Evolutionary conservation across 768 basidiomycete species (phyloP).

Genomic region (Naganishia onofrii): DNA sequence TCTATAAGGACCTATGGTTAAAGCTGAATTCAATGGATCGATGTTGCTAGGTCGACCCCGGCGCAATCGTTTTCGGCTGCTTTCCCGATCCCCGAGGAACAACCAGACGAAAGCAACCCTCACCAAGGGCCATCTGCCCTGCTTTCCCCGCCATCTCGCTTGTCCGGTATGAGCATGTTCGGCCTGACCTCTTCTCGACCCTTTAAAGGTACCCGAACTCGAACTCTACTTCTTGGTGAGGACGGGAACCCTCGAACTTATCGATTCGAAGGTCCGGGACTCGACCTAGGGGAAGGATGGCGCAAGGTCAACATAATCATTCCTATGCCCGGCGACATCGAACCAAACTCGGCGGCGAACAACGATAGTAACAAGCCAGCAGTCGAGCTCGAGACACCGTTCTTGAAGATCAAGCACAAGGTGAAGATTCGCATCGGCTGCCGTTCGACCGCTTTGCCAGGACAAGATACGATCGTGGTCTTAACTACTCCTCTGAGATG

Average conservation of each 20-base stretch:
- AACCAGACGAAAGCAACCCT: conserved; percentile 36
- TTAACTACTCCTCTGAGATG: conserved; percentile 47
- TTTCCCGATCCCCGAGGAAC: conserved; percentile 43
- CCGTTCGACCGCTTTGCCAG: conserved; percentile 23
- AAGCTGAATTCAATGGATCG: not conserved
- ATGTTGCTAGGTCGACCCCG: conserved; percentile 38
- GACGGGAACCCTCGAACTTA: conserved; percentile 47
- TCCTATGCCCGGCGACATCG: conserved; percentile 42
- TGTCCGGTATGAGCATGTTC: conserved; percentile 34
- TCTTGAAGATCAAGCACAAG: conserved; percentile 44
- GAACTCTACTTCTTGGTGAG: conserved; percentile 39
- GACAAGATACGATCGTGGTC: conserved; percentile 39
- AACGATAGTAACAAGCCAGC: conserved; percentile 34
- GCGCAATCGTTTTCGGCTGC: conserved; percentile 35
- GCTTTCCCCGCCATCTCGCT: conserved; percentile 37
- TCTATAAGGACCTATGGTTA: not conserved
- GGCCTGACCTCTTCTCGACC: conserved; percentile 27
- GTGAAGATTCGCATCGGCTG: conserved; percentile 48
- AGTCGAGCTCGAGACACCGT: conserved; percentile 45
- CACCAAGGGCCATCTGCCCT: conserved; percentile 31
- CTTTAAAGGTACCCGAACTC: conserved; percentile 27
- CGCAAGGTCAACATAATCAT: conserved; percentile 48
- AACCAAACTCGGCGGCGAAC: not conserved
- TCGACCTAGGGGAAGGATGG: conserved; percentile 44
- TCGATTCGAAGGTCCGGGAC: conserved; percentile 44